Evolutionary conservation across 2,329 filamentous ascomycete genomes (phyloP), one percentile per base, ranked within the genome.

Genomic region (Ophiostoma ips): DNA sequence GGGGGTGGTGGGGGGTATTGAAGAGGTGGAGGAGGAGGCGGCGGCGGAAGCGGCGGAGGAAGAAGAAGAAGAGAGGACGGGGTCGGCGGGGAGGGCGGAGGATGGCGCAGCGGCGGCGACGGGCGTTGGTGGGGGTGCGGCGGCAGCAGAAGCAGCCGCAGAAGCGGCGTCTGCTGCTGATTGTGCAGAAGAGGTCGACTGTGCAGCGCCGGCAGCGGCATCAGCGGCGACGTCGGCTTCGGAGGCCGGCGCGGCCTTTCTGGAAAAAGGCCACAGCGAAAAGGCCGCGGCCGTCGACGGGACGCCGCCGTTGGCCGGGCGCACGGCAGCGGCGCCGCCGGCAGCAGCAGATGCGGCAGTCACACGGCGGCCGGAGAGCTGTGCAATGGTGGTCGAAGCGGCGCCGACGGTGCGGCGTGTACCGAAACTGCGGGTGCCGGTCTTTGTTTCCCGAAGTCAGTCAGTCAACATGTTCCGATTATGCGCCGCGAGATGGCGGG

Each of bases 391-490:
- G 15, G 40, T 30, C 24, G 40, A 13, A 3, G 43, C 18, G 11
- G 18, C 46, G 8, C 34, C 37, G 5, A 18, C 21, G 30, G 36
- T 36, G 33, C 24, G 46, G 16, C 55, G 54, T 5, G 64, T 65
- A 31, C 60, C 58, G 52, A 65, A 65, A 11, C 35, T 49, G 47
- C 52, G 52, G 15, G 50, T 21, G 28, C 43, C 43, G 8, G 43
- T 45, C 43, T 45, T 7, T 9, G 9, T 45, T 7, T 9, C 9
- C 3, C 2, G 11, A 16, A 18, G 41, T 31, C 24, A 44, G 38
- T n/a, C 21, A 41, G 3, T 28, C 12, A 9, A 15, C 9, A 8
- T 8, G 13, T 12, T n/a, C 7, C 10, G 12, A 5, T 8, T 5
- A 28, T 28, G 24, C 24, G 24, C 24, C 24, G 24, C 5, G 24